A percentile compares a stretch with the other conserved stretches of the same genome.
phyloP scores from a whole-genome alignment of 305 asterid genomes.

The Fraxinus dipetala region DNA sequence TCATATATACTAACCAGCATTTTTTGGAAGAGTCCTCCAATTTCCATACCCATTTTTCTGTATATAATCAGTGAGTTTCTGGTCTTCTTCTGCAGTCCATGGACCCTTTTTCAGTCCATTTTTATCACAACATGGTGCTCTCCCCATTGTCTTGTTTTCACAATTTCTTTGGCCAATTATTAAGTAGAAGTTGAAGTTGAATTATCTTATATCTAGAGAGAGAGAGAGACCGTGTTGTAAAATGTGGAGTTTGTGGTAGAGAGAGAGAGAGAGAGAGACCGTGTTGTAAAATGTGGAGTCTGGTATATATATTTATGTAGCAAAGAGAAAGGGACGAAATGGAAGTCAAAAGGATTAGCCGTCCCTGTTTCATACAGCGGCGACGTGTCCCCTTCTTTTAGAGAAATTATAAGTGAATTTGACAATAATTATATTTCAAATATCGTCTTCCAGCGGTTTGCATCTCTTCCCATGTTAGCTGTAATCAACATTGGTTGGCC shows the following conservation, averaged over 20 bases:
- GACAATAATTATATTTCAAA: neutral
- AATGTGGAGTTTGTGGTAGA: neutral
- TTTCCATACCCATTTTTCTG: slow-evolving; percentile 53
- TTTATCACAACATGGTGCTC: slow-evolving; percentile 89
- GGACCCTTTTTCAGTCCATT: slow-evolving; percentile 84
- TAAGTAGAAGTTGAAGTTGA: neutral
- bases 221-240: neutral
- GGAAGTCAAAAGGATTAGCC: slow-evolving; percentile 40
- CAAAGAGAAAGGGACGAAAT: neutral
- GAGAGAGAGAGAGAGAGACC: neutral
- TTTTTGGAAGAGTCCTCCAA: slow-evolving; percentile 69
- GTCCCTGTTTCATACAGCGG: slow-evolving; percentile 41
- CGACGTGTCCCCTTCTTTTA: slow-evolving; percentile 44
- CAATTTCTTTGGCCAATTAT: neutral
- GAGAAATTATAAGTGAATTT: slow-evolving; percentile 28
- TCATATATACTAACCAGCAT: slow-evolving; percentile 53
- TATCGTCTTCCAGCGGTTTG: slow-evolving; percentile 20
- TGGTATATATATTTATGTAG: slow-evolving; percentile 9
- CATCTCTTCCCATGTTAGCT: slow-evolving; percentile 31
- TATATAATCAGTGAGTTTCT: slow-evolving; percentile 52
- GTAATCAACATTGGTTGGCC: slow-evolving; percentile 28
- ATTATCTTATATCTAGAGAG: neutral
- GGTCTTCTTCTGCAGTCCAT: slow-evolving; percentile 69
- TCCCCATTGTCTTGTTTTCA: slow-evolving; percentile 36
- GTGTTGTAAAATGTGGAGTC: neutral